Conservation (phyloP, 164 flowering plant genomes). For the Buxus sempervirens region DNA sequence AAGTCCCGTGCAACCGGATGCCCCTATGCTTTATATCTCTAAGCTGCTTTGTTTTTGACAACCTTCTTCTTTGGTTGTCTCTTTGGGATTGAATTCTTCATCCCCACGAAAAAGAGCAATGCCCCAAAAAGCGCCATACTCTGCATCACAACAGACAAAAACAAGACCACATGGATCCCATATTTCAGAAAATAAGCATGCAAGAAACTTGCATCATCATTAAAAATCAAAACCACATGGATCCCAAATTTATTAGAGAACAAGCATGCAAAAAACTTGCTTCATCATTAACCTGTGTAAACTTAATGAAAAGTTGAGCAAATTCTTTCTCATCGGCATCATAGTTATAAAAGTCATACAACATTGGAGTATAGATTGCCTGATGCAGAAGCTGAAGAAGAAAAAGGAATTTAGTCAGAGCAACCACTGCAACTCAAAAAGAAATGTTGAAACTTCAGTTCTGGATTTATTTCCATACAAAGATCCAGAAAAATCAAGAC, state of each 20-base stretch:
- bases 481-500: background rate
- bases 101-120: constrained; percentile 58
- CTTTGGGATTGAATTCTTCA: constrained; percentile 57
- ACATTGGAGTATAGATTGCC: constrained; percentile 49
- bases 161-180: background rate
- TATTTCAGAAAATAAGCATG: too few species aligned
- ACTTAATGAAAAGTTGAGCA: constrained; percentile 51
- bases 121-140: constrained; percentile 65
- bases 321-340: constrained; percentile 54
- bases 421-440: background rate
- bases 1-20: background rate
- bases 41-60: constrained; percentile 45
- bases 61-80: constrained; percentile 46
- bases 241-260: background rate
- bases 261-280: too few species aligned
- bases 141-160: constrained; percentile 29
- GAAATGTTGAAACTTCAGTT: background rate
- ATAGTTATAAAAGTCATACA: constrained; percentile 76
- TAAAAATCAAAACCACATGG: background rate
- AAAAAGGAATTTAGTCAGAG: background rate
- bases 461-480: background rate
- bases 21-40: constrained; percentile 1
- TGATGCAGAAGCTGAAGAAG: constrained; percentile 49
- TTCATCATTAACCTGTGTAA: constrained; percentile 47
- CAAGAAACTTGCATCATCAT: too few species aligned